Base-by-base conservation (phyloP, 225 moss, liverwort and hornwort species). In the Ulota crispa region DNA sequence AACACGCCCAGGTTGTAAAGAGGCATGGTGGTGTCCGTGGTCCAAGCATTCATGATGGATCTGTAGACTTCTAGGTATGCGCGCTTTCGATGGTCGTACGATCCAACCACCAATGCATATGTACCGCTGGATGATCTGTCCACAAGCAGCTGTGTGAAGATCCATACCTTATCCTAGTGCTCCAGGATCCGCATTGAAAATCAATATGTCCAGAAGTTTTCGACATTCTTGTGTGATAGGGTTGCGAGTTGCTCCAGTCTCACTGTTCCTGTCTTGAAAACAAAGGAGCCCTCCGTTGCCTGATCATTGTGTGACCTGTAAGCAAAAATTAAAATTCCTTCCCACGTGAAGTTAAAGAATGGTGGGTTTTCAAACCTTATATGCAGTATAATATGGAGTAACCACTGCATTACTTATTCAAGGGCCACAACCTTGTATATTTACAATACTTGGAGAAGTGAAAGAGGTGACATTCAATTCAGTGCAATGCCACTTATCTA, bases 1-100 rank as follows among this genome's bases (percentile, higher is more conserved):
- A 85, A 85, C 24, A 81, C 85, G 14, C 82, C 69, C 52, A 79
- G 42, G 28, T 73, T 82, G 77, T 82, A 78, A 47, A 82, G 78
- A 31, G 78, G 67, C 59, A 73, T 47, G 77, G 50, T 73, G 78
- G 45, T 50, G 50, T 85, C 73, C 9, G 78, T 62, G 24, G 82
- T 82, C 82, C 82, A 85, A 10, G 61, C 42, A 61, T 78, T 61
- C 14, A 67, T 82, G 56, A 64, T 26, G 54, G 68, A 85, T 52
- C 73, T 76, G 54, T 80, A 80, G 5, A 85, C 59, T 42, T 85
- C 81, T 8, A 77, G 47, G 47, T 78, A 53, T n/a, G 85, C 73
- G 24, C 82, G 59, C 82, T 78, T 85, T 61, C 68, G 31, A 28
- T 82, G 85, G 59, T 85, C 73, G 34, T 78, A 73, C 24, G 67